Base-by-base conservation (phyloP, 1,139 yeast genomes). In the Scheffersomyces insectosa region DNA sequence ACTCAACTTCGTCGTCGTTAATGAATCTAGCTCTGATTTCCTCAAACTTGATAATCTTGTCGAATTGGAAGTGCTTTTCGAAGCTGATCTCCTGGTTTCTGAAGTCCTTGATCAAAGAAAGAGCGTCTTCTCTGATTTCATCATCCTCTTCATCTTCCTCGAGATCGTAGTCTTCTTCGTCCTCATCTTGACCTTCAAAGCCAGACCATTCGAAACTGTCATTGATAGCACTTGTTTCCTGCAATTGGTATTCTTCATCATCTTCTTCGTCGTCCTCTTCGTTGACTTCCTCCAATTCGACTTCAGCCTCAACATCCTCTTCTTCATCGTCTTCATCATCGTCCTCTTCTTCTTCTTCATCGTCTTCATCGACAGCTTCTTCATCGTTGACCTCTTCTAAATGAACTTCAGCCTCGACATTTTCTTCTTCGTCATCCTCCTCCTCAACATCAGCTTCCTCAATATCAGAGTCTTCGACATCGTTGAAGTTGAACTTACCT, bases 51-150 rank as follows among this genome's bases (percentile, higher is more conserved):
- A 74, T 63, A 37, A 64, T 44, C 57, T 72, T 72, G 46, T 70
- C 77, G 52, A 74, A 74, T 49, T 68, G 68, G 56, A 72, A 72
- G 47, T 69, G 72, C 59, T 74, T 74, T 55, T 73, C 78, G 47
- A 74, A 74, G 44, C 60, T 63, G 48, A 74, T 66, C 58, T 71
- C 77, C 45, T 69, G 68, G 46, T 71, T 68, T 43, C 63, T 55
- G 57, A 62, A 73, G 41, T 72, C 76, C 50, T 64, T 60, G 47
- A 71, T 72, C 40, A 73, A 63, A 33, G 61, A 54, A 49, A 65
- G 60, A 12, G 76, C 70, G 43, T 74, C 79, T 56, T 74, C 79
- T 49, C 60, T 58, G 36, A 74, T 55, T 55, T 72, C 79, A 55
- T 67, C 73, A 25, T 66, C 69, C 7, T 49, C 39, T 15, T 60